Evolutionary conservation across 139 green algal genomes (phyloP).

Genomic region (Tetradesmus lagerheimii): DNA sequence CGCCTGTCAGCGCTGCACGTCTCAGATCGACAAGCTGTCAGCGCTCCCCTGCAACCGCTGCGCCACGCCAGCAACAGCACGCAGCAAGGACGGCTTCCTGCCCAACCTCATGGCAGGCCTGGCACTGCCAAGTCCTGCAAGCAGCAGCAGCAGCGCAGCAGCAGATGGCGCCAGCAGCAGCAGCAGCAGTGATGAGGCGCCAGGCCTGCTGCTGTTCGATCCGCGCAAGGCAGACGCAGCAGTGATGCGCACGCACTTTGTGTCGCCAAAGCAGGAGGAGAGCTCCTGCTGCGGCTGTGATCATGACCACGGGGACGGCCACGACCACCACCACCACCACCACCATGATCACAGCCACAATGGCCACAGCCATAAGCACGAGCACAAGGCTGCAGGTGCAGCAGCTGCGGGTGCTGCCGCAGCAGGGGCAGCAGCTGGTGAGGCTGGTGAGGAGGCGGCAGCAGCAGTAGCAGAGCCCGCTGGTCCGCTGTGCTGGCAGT

Average conservation of each 20-base stretch:
- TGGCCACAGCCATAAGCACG: not conserved
- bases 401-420: not conserved
- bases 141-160: not conserved
- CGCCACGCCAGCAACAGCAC: not conserved
- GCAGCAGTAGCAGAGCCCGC: not conserved
- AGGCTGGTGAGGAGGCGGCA: not conserved
- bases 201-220: constrained; percentile 13
- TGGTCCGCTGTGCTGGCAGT: not conserved
- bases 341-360: not conserved
- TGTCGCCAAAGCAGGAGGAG: not conserved
- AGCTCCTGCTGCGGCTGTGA: not conserved
- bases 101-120: not conserved
- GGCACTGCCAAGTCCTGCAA: not conserved
- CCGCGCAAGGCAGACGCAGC: constrained; percentile 9
- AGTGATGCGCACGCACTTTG: not conserved
- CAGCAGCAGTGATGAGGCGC: not conserved
- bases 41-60: constrained; percentile 5
- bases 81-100: constrained; percentile 8
- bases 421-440: not conserved
- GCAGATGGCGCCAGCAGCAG: not conserved
- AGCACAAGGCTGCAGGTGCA: not conserved
- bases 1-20: constrained; percentile 4
- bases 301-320: not conserved
- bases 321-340: not conserved
- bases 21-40: constrained; percentile 13